Percentiles rank a stretch among this genome's conserved stretches.
Evolutionary conservation across 306 rosid species (phyloP).

Genomic region (Prunus campanulata): DNA sequence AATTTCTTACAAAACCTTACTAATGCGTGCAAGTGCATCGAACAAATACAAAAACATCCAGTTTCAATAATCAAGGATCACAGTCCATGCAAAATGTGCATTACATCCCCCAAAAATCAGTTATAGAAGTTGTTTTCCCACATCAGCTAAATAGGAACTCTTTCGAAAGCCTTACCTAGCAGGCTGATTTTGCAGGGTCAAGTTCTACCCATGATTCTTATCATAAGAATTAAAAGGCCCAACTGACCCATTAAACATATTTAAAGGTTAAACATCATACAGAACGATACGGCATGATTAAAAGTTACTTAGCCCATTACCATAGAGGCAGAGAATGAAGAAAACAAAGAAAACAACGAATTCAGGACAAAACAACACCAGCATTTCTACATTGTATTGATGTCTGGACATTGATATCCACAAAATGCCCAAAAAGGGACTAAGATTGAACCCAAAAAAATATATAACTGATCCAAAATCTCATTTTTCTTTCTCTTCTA

Average conservation of each 20-base stretch:
- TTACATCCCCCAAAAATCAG: neutral
- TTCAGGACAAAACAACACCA: neutral
- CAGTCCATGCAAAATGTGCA: neutral
- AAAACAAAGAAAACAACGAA: neutral
- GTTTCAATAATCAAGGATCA: neutral
- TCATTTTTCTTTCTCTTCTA: neutral
- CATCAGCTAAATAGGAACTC: neutral
- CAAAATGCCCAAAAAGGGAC: neutral
- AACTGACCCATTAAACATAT: neutral
- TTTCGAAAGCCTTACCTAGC: neutral
- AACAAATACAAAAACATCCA: neutral
- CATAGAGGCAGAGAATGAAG: neutral
- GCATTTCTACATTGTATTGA: constrained; percentile 6
- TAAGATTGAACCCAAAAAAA: neutral
- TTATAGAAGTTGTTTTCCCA: neutral
- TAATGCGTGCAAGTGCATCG: neutral
- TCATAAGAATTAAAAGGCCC: neutral
- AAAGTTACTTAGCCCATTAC: neutral
- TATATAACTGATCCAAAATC: neutral
- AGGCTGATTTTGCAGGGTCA: neutral
- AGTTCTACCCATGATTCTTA: neutral
- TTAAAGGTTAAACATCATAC: neutral
- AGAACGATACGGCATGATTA: neutral
- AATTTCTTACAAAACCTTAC: neutral
- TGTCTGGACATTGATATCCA: neutral